Evolutionary conservation across 352 stramenopile species (phyloP).

Genomic region (Plasmopara viticola): DNA sequence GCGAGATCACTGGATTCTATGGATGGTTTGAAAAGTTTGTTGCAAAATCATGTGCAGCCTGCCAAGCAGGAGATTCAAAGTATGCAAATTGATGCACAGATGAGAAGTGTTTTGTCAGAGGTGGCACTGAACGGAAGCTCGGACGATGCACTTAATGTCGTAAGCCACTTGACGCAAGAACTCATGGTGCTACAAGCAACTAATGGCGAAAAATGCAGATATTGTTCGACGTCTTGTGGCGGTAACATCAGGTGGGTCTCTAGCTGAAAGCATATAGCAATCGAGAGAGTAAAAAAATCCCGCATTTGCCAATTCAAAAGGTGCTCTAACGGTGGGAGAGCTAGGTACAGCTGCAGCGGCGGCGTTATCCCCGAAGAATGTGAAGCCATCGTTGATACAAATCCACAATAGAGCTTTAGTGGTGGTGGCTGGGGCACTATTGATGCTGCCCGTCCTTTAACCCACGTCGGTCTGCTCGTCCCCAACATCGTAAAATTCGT

Average conservation of each 20-base stretch:
- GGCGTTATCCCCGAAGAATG: too few species aligned
- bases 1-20: slow-evolving; percentile 41
- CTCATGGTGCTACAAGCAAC: slow-evolving; percentile 39
- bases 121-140: not conserved
- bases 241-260: slow-evolving; percentile 13
- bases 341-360: too few species aligned
- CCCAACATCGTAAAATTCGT: too few species aligned
- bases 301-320: too few species aligned
- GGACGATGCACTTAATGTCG: not conserved
- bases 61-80: slow-evolving; percentile 65
- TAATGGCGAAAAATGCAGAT: slow-evolving; percentile 27
- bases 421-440: too few species aligned
- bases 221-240: slow-evolving; percentile 17
- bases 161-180: slow-evolving; percentile 38
- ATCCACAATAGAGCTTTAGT: too few species aligned
- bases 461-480: too few species aligned
- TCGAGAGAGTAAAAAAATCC: slow-evolving; percentile 1
- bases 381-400: too few species aligned
- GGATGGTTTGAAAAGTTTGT: slow-evolving; percentile 48
- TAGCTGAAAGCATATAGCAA: slow-evolving; percentile 9
- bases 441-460: too few species aligned
- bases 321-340: too few species aligned
- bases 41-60: slow-evolving; percentile 43
- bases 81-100: slow-evolving; percentile 56
- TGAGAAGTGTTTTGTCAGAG: slow-evolving; percentile 46